Base-by-base conservation (phyloP, 768 basidiomycete genomes). In the Pleurotus cornucopiae region DNA sequence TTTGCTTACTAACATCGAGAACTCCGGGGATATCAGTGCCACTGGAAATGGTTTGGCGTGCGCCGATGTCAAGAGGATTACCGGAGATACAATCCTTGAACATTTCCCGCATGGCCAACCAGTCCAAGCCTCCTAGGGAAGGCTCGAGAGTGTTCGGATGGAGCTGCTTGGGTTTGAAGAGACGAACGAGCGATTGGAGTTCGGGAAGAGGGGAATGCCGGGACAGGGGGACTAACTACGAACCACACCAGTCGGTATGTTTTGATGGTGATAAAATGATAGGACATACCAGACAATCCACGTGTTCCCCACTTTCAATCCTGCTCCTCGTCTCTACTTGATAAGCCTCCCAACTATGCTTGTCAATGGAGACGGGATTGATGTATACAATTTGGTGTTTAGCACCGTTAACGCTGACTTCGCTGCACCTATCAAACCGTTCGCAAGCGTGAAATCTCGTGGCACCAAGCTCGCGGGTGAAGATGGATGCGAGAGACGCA, bases 381-480 rank as follows among this genome's bases (percentile, higher is more conserved):
- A 98, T 76, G 57, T 90, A 91, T 0, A 98, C 86, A 30, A 97
- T 84, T 18, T 72, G 77, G 47, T 78, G 63, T 64, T 53, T 34
- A 67, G 63, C 21, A 75, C 68, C 6, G 41, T 74, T 69, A 4
- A 82, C 79, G 9, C 72, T 73, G 25, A 89, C 87, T 48, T 79
- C 75, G 7, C 76, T 65, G 62, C 94, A 96, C 7, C 89, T 82
- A 62, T 84, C 73, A 57, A 86, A 86, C 1, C 92, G 81, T 63
- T 98, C 95, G 64, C 96, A 98, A 0, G 95, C 94, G 64, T 99
- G 96, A 64, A 98, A 97, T 1, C 94, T 83, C 2, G 92, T 89
- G 1, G 73, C 70, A 3, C 71, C 66, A 3, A 79, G 69, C 44
- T 94, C 86, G 11, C 72, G 72, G 1, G 89, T 88, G 41, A 85